These are phyloP conservation scores for Penicillium sp. DNA, from an alignment of 2,329 filamentous ascomycete genomes.

Conservation along the genomic window DNA sequence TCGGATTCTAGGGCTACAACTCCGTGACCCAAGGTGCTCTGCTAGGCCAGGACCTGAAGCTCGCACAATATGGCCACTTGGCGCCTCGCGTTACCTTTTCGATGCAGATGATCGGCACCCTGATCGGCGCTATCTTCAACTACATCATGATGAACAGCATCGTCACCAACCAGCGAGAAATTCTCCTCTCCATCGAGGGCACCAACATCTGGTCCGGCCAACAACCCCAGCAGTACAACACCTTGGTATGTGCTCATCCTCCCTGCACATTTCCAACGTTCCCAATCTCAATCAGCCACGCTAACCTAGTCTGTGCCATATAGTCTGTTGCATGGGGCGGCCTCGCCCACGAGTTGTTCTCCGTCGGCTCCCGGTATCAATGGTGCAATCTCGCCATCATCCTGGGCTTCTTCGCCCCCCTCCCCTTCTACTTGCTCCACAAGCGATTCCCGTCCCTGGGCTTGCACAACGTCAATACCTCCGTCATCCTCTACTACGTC, in stretches of 20 bases:
- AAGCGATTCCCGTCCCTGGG: constrained; percentile 6
- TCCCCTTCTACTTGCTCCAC: constrained; percentile 43
- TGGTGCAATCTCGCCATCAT: constrained; percentile 32
- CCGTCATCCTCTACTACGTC: constrained; percentile 46
- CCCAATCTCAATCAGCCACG: no score
- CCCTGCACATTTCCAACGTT: no score
- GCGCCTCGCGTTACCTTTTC: constrained; percentile 46
- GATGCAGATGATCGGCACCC: constrained; percentile 30
- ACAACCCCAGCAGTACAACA: constrained; percentile 48
- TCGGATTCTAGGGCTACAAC: constrained; percentile 30
- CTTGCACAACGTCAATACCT: constrained; percentile 37
- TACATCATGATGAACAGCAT: constrained; percentile 49
- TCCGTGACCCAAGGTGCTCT: constrained; percentile 13
- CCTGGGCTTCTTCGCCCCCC: constrained; percentile 45
- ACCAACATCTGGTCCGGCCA: constrained; percentile 51
- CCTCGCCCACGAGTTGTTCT: constrained; percentile 44
- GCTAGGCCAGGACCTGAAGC: constrained; percentile 23
- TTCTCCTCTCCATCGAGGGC: constrained; percentile 44
- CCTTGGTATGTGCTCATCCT: constrained; percentile 36
- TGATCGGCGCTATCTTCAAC: constrained; percentile 41
- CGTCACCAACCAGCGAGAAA: constrained; percentile 43
- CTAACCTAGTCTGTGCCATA: no score
- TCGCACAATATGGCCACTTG: constrained; percentile 40
- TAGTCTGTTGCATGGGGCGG: constrained; percentile 19
- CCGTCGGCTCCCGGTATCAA: constrained; percentile 37